Conservation (phyloP, 2,329 filamentous ascomycete genomes). For the Claviceps citrina region DNA sequence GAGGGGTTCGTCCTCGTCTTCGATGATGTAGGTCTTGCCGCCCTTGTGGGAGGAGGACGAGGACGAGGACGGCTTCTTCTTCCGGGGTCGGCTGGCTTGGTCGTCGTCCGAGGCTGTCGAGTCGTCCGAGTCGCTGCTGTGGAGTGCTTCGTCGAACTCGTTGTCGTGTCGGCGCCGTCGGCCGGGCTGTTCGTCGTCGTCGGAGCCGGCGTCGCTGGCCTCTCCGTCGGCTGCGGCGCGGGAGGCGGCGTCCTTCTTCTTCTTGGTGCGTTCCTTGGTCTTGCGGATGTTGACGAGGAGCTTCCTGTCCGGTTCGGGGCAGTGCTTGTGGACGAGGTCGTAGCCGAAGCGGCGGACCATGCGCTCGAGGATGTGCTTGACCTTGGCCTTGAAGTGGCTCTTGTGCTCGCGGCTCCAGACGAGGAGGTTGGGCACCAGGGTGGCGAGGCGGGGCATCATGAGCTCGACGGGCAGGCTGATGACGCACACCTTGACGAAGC, state of each 20-base stretch:
- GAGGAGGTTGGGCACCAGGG: slow-evolving; percentile 77
- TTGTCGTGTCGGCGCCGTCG: slow-evolving; percentile 57
- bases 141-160: slow-evolving; percentile 92
- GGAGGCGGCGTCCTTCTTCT: slow-evolving; percentile 60
- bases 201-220: slow-evolving; percentile 36
- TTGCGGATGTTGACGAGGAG: slow-evolving; percentile 90
- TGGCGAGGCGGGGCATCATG: slow-evolving; percentile 60
- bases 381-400: slow-evolving; percentile 88
- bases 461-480: slow-evolving; percentile 69
- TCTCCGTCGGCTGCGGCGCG: slow-evolving; percentile 42
- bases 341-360: slow-evolving; percentile 86
- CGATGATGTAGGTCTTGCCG: slow-evolving; percentile 71
- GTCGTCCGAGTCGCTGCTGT: slow-evolving; percentile 58
- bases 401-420: slow-evolving; percentile 98
- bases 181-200: slow-evolving; percentile 24
- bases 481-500: slow-evolving; percentile 92
- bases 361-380: slow-evolving; percentile 93
- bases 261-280: slow-evolving; percentile 78
- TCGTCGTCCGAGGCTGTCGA: slow-evolving; percentile 38
- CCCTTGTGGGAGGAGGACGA: slow-evolving; percentile 40
- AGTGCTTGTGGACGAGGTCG: slow-evolving; percentile 61
- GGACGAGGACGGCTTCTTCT: no score
- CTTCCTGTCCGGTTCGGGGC: slow-evolving; percentile 76
- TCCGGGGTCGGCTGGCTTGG: slow-evolving; percentile 24
- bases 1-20: slow-evolving; percentile 86